Evolutionary conservation across 495 filamentous ascomycete genomes (phyloP), one percentile per base, ranked within the genome.

Genomic region (Pseudotulostoma volvatum): DNA sequence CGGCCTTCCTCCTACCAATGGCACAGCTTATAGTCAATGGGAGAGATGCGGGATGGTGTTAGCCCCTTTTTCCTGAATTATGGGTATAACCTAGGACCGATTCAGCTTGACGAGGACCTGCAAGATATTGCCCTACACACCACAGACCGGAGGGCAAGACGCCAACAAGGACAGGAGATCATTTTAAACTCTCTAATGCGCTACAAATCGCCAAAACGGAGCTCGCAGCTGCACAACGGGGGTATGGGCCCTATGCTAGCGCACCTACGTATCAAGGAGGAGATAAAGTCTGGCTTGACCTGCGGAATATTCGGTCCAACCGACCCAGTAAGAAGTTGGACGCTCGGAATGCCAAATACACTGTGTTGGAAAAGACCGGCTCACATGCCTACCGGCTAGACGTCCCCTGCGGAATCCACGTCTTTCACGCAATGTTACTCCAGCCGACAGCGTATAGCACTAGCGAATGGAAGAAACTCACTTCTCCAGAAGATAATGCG

Each of bases 261-360:
- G 33, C 33, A 16, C 21, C 18, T 11, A 34, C 4, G 9, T 36
- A 36, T 19, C 14, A 32, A 3, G 11, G n/a, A 11, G 37, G 42
- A 18, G 42, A 47, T 33, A 47, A 45, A n/a, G n/a, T n/a, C n/a
- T n/a, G n/a, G n/a, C n/a, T n/a, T n/a, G n/a, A n/a, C n/a, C n/a
- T n/a, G n/a, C 19, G 44, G 44, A 11, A 45, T 36, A 42, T 21
- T 47, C 13, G 28, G 36, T 18, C 37, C 45, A 15, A n/a, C n/a
- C 16, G 45, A 20, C 21, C 15, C 31, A 33, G 9, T 9, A 48
- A 48, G 34, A 48, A 41, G 28, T 31, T 48, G 16, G 44, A 46
- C 18, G 9, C 9, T 4, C 13, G 31, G 25, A 3, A 46, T n/a
- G 45, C 45, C 9, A 48, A 48, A 32, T 46, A 41, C 32, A 46